Conservation (phyloP, 2,329 filamentous ascomycete genomes). For the Pseudogymnoascus sp. region DNA sequence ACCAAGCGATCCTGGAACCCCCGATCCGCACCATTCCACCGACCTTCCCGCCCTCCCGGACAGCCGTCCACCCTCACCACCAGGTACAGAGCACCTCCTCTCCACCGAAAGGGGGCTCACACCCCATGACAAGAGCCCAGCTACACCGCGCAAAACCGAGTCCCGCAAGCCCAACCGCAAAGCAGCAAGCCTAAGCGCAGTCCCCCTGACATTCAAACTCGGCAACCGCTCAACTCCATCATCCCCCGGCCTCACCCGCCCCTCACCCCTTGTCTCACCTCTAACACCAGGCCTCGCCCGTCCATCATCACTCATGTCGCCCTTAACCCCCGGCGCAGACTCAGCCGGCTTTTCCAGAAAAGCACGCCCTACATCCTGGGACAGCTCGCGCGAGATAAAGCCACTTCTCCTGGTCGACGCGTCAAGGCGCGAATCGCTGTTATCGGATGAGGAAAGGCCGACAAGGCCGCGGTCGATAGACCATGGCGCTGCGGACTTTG, state of each 20-base stretch:
- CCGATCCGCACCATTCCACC: slow-evolving; percentile 30
- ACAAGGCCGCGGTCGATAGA: not conserved
- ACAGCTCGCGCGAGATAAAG: slow-evolving; percentile 62
- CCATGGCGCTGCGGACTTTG: not conserved
- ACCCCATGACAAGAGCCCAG: not conserved
- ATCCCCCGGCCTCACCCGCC: slow-evolving; percentile 37
- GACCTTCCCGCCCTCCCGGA: slow-evolving; percentile 51
- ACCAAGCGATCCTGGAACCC: slow-evolving; percentile 50
- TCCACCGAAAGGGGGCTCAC: slow-evolving; percentile 28
- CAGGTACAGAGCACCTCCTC: slow-evolving; percentile 28
- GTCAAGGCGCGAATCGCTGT: not conserved
- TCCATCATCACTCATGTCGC: slow-evolving; percentile 30
- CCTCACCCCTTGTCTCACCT: slow-evolving; percentile 34
- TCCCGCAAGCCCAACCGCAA: slow-evolving; percentile 15
- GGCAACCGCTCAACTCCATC: slow-evolving; percentile 34
- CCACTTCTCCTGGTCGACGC: slow-evolving; percentile 44
- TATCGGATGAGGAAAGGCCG: slow-evolving; percentile 26
- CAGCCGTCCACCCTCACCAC: slow-evolving; percentile 51
- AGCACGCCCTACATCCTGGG: slow-evolving; percentile 52
- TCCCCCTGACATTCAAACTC: slow-evolving; percentile 49
- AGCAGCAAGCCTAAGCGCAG: slow-evolving; percentile 42
- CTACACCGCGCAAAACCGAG: not conserved
- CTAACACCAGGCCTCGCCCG: slow-evolving; percentile 25
- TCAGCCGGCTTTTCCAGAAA: not conserved
- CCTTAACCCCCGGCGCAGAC: not conserved